These are phyloP conservation scores for Cylindrodendrum hubeiense DNA, from an alignment of 2,329 filamentous ascomycete species.

Conservation along the genomic window DNA sequence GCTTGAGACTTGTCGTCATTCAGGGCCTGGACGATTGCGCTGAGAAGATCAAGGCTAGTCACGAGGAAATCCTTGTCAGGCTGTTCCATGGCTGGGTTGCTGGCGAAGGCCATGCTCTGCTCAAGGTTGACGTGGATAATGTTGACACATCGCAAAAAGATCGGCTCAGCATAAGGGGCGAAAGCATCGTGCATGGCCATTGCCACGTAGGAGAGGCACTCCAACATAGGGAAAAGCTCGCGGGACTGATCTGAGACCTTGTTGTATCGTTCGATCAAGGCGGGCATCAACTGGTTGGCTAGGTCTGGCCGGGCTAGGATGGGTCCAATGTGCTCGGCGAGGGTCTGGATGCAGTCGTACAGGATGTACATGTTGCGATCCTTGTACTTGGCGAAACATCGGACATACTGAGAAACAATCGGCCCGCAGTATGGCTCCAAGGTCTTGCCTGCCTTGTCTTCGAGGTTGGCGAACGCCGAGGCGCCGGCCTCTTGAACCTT, in stretches of 20 bases:
- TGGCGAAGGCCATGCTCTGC: slow-evolving; percentile 77
- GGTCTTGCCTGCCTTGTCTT: slow-evolving; percentile 88
- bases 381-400: slow-evolving; percentile 95
- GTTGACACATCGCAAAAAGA: slow-evolving; percentile 89
- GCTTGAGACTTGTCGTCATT: slow-evolving; percentile 79
- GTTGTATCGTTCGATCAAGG: slow-evolving; percentile 89
- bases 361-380: slow-evolving; percentile 99
- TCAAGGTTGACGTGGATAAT: slow-evolving; percentile 94
- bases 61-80: slow-evolving; percentile 98
- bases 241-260: slow-evolving; percentile 88
- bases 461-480: slow-evolving; percentile 94
- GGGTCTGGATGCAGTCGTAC: slow-evolving; percentile 97
- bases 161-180: slow-evolving; percentile 84
- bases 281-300: slow-evolving; percentile 91
- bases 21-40: slow-evolving; percentile 92
- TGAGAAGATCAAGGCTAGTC: slow-evolving; percentile 92
- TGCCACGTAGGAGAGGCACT: slow-evolving; percentile 95
- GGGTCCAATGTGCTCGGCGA: slow-evolving; percentile 90
- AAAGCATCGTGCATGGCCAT: slow-evolving; percentile 87
- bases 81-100: slow-evolving; percentile 76
- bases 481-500: slow-evolving; percentile 97
- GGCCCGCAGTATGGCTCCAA: slow-evolving; percentile 88
- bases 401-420: slow-evolving; percentile 92
- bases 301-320: slow-evolving; percentile 84
- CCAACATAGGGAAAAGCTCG: slow-evolving; percentile 94